Evolutionary conservation across 805 yeast genomes (phyloP).

Genomic region (Yamadazyma laniorum): DNA sequence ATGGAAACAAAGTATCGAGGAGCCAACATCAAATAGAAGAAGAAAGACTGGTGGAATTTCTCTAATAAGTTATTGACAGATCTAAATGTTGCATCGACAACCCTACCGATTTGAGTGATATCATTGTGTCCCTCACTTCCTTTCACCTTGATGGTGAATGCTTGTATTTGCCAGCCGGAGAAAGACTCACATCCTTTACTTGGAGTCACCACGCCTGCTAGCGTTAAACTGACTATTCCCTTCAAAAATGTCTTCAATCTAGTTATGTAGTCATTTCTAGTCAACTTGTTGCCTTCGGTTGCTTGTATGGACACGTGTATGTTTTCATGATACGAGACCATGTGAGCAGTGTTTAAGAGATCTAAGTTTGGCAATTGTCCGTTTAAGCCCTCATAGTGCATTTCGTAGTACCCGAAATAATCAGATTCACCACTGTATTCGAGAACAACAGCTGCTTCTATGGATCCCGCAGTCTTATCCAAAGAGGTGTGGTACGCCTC

Average conservation of each 20-base stretch:
- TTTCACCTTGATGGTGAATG: conserved; percentile 73
- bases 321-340: conserved; percentile 72
- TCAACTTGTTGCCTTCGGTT: conserved; percentile 45
- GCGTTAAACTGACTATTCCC: conserved; percentile 68
- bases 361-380: conserved; percentile 97
- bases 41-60: conserved; percentile 95
- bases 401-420: conserved; percentile 68
- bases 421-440: conserved; percentile 73
- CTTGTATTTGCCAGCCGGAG: conserved; percentile 94
- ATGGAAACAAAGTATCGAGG: conserved; percentile 85
- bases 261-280: conserved; percentile 47
- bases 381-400: conserved; percentile 82
- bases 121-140: conserved; percentile 63
- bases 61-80: conserved; percentile 89
- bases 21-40: conserved; percentile 80
- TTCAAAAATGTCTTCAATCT: conserved; percentile 57
- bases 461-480: conserved; percentile 88
- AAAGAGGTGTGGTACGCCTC: conserved; percentile 85
- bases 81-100: conserved; percentile 82
- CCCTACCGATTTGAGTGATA: conserved; percentile 87
- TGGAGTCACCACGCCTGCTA: conserved; percentile 60
- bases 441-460: conserved; percentile 84
- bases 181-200: conserved; percentile 83
- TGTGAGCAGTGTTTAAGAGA: conserved; percentile 76
- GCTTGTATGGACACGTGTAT: conserved; percentile 67